Conservation (phyloP, 2,329 filamentous ascomycete genomes). For the Pyrenochaeta sp. region DNA sequence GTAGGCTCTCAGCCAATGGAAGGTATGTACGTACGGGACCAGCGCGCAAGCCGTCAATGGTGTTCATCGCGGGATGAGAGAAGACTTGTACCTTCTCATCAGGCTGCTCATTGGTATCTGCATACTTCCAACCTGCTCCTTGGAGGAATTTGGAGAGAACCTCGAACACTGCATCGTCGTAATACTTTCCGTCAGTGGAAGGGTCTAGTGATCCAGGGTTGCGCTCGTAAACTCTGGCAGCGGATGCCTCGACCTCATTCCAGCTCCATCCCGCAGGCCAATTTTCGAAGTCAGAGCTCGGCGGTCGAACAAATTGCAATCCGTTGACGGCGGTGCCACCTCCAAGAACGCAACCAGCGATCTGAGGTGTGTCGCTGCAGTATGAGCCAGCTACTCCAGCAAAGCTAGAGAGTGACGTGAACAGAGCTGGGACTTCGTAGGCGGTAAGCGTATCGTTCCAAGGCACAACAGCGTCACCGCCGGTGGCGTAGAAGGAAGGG, state of each 20-base stretch:
- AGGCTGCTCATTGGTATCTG: slow-evolving; percentile 26
- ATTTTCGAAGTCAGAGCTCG: slow-evolving; percentile 28
- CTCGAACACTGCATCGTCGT: slow-evolving; percentile 29
- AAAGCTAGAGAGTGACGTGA: slow-evolving; percentile 22
- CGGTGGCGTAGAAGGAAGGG: slow-evolving; percentile 44
- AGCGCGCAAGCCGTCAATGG: slow-evolving; percentile 21
- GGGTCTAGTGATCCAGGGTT: slow-evolving; percentile 29
- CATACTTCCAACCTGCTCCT: slow-evolving; percentile 24
- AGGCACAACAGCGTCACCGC: slow-evolving; percentile 34
- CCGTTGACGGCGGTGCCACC: slow-evolving; percentile 45
- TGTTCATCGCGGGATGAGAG: slow-evolving; percentile 20
- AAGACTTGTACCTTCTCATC: slow-evolving; percentile 30
- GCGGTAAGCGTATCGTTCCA: slow-evolving; percentile 36
- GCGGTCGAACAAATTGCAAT: slow-evolving; percentile 28
- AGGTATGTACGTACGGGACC: slow-evolving; percentile 33
- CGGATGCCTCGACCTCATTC: slow-evolving; percentile 24
- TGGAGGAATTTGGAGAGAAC: slow-evolving; percentile 26
- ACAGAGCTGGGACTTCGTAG: slow-evolving; percentile 36
- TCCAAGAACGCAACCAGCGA: slow-evolving; percentile 51
- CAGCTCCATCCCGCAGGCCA: slow-evolving; percentile 34
- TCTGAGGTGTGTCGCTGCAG: slow-evolving; percentile 49
- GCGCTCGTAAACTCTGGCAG: slow-evolving; percentile 26
- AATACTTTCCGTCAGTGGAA: slow-evolving; percentile 28
- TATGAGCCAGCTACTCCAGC: slow-evolving; percentile 45
- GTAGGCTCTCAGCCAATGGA: slow-evolving; percentile 16